Conservation (phyloP, 257 asterid species). For the Catharanthus roseus region DNA sequence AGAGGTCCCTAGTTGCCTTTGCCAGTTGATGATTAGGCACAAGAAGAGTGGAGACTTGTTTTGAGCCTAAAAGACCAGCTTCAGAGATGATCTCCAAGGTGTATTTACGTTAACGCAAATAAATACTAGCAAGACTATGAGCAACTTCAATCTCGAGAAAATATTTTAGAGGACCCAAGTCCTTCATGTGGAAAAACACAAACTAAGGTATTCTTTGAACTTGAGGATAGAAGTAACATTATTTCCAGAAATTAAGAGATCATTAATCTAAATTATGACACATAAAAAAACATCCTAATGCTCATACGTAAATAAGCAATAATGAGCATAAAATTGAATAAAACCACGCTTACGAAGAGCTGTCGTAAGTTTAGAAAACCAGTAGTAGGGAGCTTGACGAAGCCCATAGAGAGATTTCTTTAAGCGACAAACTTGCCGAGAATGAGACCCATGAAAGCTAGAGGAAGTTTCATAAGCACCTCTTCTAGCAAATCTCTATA, state of each 20-base stretch:
- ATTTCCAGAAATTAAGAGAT: too few relatives aligned
- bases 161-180: too few relatives aligned
- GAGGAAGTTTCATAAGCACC: too few relatives aligned
- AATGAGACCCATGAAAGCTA: too few relatives aligned
- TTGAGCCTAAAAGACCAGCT: too few relatives aligned
- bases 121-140: too few relatives aligned
- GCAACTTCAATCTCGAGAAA: too few relatives aligned
- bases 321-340: neutral
- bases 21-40: too few relatives aligned
- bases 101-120: too few relatives aligned
- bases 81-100: too few relatives aligned
- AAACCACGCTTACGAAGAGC: neutral
- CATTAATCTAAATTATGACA: neutral
- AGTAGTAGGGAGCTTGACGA: neutral
- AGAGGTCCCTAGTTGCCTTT: neutral
- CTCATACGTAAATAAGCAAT: neutral
- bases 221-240: neutral
- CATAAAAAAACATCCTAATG: neutral
- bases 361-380: neutral
- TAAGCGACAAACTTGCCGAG: neutral
- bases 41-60: too few relatives aligned
- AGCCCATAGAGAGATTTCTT: neutral
- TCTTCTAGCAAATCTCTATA: too few relatives aligned
- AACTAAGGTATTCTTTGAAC: neutral
- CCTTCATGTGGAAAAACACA: neutral